Base-by-base conservation (phyloP, 2,329 filamentous ascomycete species). In the Botryotinia convoluta region DNA sequence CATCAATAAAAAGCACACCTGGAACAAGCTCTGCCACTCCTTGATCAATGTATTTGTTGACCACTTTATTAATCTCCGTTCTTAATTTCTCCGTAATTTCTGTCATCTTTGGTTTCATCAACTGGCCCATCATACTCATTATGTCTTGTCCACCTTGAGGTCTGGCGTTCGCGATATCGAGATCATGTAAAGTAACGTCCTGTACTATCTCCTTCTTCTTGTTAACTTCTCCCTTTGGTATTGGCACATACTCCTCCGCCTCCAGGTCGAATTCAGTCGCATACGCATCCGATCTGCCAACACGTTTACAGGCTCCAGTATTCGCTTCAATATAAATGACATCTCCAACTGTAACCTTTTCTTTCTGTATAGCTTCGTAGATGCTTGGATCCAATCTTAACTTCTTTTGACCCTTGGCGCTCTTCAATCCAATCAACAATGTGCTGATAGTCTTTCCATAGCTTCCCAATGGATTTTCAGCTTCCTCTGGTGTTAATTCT, bases 141-240 rank as follows among this genome's bases (percentile, higher is more conserved):
- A 99, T 97, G 83, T 99, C 96, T 86, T 99, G 96, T 62, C 96
- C 96, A 71, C 96, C 96, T 85, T 98, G 94, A 7, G 96, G 96
- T 79, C 95, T 88, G 22, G 96, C 93, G 80, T 99, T 99, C 77
- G 96, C 96, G 76, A 98, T 92, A 81, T 99, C 96, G 73, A 99
- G 87, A 81, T 99, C 96, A 83, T 99, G 96, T 76, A 99, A 88
- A 63, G 96, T 98, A 76, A 99, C 96, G 80, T 99, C 96, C 83
- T 99, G 96, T 51, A 99, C 96, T 78, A 99, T 97, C 84, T 99
- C 96, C 87, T 99, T 99, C 90, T 98, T 98, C 89, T 99, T 99
- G 87, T 98, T 96, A 71, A 99, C 96, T 81, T 99, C 96, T 74
- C 96, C 96, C 86, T 99, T 99, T 73, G 96, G 96, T 76, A 99